Evolutionary conservation across 352 stramenopile species (phyloP), one percentile per base, ranked within the genome.

Genomic region (Pythium oligandrum): DNA sequence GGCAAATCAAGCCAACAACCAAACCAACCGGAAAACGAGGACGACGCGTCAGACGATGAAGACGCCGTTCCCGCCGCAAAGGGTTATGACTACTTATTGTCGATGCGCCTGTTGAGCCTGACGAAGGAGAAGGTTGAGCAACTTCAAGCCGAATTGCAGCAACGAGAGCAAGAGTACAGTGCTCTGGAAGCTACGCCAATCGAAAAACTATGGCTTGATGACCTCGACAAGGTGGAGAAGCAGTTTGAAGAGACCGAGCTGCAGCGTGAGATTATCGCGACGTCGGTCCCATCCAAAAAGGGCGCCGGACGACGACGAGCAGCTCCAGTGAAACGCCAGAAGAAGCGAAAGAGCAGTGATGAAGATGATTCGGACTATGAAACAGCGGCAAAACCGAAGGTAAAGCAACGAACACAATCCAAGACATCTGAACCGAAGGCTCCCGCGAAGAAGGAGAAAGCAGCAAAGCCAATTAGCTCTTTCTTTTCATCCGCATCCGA

Each of bases 81-180:
- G 53, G 87, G 90, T 44, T 99, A 97, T 59, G 89, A 98, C 54
- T 99, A 99, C 58, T 63, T 99, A 34, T 62, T 98, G 35, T 98
- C 87, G 44, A 98, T 98, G 90, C 93, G 96, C 48, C 75, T 98
- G 40, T 92, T 85, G 55, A 97, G 84, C 39, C 65, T 99, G 50
- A 98, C 94, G 12, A 88, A 84, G 51, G 96, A 99, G 58, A 83
- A 89, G 32, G 96, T 98, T 3, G 79, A 97, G 40, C 86, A 80
- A 6, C 72, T 98, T 6, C 83, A 86, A 40, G 75, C 84, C 11
- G 91, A 99, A 17, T 72, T 97, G 38, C 61, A 83, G 48, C 83
- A 86, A 44, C 90, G 82, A 39, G 82, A 98, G 50, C 51, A 86
- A 11, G 88, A 98, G 53, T 75, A 98, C 44, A 63, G 70, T 3